A percentile compares a stretch with the other conserved stretches of the same genome.
Conservation (phyloP, 2,329 filamentous ascomycete species). For the Pochonia chlamydosporia region DNA sequence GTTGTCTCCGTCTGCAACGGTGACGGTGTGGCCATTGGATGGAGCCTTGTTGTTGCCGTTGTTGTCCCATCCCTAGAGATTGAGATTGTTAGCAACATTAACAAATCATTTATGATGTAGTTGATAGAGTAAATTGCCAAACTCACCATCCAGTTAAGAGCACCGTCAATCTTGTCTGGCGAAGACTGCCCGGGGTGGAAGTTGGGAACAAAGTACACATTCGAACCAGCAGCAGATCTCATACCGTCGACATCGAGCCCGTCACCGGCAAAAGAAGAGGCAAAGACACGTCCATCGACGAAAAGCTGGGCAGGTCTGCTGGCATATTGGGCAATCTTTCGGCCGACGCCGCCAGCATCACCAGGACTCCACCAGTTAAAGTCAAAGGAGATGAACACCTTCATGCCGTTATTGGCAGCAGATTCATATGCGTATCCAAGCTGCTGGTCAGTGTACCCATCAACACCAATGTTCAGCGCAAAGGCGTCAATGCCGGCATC, state of each 20-base stretch:
- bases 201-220: constrained; percentile 45
- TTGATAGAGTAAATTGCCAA: neutral
- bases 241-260: constrained; percentile 37
- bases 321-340: constrained; percentile 40
- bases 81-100: no score
- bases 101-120: no score
- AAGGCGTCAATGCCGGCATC: constrained; percentile 40
- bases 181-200: constrained; percentile 35
- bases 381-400: constrained; percentile 53
- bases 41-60: constrained; percentile 45
- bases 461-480: constrained; percentile 43
- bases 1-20: constrained; percentile 33
- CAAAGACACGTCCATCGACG: constrained; percentile 43
- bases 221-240: constrained; percentile 32
- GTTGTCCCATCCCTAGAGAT: constrained; percentile 31
- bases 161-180: constrained; percentile 36
- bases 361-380: constrained; percentile 40
- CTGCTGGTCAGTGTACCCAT: constrained; percentile 38
- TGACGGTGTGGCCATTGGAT: constrained; percentile 28
- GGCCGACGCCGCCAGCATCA: constrained; percentile 33
- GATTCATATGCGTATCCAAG: constrained; percentile 43
- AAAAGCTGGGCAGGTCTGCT: constrained; percentile 38
- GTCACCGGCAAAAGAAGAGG: constrained; percentile 47
- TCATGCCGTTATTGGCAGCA: constrained; percentile 40
- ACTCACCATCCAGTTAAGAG: constrained; percentile 35